Evolutionary conservation across 1,284 basidiomycete genomes (phyloP).

Genomic region (Moniliophthora roreri): DNA sequence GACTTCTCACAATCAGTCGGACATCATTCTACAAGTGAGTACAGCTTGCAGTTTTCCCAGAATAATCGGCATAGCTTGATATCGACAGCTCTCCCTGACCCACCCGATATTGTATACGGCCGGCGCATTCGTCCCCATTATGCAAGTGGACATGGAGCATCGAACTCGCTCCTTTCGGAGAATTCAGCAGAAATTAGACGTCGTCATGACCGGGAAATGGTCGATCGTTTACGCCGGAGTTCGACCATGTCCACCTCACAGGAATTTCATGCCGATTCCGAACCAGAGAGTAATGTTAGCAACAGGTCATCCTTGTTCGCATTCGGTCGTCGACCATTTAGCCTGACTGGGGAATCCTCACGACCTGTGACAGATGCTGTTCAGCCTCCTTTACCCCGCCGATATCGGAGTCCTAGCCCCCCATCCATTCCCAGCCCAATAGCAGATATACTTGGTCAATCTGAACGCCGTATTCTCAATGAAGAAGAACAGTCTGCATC

Average conservation of each 20-base stretch:
- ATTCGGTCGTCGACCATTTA: not conserved
- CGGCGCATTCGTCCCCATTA: conserved; percentile 8
- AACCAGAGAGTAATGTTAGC: not conserved
- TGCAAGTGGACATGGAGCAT: conserved; percentile 24
- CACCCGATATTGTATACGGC: too few relatives aligned
- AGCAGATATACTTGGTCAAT: conserved; percentile 9
- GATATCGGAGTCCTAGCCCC: conserved; percentile 9
- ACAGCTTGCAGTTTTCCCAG: too few relatives aligned
- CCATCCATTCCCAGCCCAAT: conserved; percentile 3
- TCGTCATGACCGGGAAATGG: conserved; percentile 26
- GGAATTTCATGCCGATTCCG: not conserved
- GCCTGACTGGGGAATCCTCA: not conserved
- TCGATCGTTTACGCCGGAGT: conserved; percentile 1
- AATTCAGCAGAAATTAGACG: conserved; percentile 39
- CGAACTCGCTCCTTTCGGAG: conserved; percentile 43
- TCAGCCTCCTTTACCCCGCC: conserved; percentile 7
- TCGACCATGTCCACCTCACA: not conserved
- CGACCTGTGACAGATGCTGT: not conserved
- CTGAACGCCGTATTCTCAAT: conserved; percentile 3
- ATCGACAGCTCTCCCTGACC: too few relatives aligned
- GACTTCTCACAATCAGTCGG: too few relatives aligned
- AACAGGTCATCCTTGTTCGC: not conserved
- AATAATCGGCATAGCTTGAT: too few relatives aligned
- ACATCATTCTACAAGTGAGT: too few relatives aligned
- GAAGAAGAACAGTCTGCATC: not conserved